Conservation (phyloP, 768 basidiomycete species). For the Kwoniella mangroviensis region DNA sequence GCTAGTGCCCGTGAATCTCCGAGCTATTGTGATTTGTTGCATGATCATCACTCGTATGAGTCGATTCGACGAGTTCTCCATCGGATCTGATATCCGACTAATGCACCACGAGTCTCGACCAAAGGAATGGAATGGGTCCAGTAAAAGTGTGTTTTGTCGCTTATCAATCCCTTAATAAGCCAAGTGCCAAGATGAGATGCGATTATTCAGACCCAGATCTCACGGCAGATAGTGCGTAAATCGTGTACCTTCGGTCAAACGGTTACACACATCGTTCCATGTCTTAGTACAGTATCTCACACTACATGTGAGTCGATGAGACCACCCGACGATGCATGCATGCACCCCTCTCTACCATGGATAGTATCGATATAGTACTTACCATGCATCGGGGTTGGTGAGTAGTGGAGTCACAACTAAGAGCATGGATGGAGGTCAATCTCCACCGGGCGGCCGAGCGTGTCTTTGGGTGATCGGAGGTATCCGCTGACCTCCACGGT, state of each 20-base stretch:
- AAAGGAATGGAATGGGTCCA: not conserved
- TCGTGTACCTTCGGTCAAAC: slow-evolving; percentile 12
- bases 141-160: not conserved
- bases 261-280: not conserved
- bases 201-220: not conserved
- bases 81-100: not conserved
- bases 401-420: no score
- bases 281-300: not conserved
- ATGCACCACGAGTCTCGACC: no score
- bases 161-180: slow-evolving; percentile 19
- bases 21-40: no score
- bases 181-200: no score
- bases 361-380: not conserved
- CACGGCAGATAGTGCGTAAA: not conserved
- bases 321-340: not conserved
- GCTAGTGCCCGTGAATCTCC: no score
- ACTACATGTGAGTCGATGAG: not conserved
- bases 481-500: not conserved
- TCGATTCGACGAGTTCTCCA: not conserved
- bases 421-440: no score
- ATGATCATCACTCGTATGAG: not conserved
- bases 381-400: not conserved
- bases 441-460: slow-evolving; percentile 8
- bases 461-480: not conserved
- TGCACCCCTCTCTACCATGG: not conserved